phyloP scores from a whole-genome alignment of 2,329 filamentous ascomycete genomes.

The Exophiala xenobiotica region DNA sequence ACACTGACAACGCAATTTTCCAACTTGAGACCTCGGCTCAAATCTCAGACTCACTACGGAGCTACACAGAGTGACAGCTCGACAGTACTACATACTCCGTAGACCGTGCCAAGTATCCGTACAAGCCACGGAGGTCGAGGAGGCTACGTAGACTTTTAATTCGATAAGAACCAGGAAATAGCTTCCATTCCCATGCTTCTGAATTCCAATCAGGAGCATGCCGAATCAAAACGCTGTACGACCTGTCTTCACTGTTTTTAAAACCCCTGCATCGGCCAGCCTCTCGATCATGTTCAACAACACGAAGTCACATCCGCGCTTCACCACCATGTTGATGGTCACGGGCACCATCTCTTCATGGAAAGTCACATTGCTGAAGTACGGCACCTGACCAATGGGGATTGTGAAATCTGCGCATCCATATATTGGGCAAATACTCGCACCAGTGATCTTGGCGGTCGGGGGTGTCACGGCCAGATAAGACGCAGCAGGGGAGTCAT shows the following conservation, averaged over 20 bases:
- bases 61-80: no score
- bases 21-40: no score
- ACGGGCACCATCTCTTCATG: conserved; percentile 57
- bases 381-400: conserved; percentile 16
- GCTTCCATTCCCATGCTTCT: no score
- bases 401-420: conserved; percentile 15
- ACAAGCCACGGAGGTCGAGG: no score
- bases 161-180: no score
- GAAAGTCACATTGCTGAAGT: conserved; percentile 46
- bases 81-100: no score
- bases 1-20: no score
- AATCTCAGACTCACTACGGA: no score
- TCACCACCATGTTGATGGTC: conserved; percentile 57
- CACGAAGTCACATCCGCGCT: conserved; percentile 56
- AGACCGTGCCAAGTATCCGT: no score
- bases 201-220: no score
- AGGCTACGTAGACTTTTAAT: no score
- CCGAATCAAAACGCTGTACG: conserved; percentile 6
- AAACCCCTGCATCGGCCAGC: conserved; percentile 31
- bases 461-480: conserved; percentile 6
- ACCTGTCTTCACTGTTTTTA: conserved; percentile 32
- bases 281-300: conserved; percentile 34
- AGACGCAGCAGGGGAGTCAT: conserved; percentile 14
- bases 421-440: not conserved
- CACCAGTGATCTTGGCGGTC: conserved; percentile 1